phyloP scores from a whole-genome alignment of 2,329 filamentous ascomycete species.

The Fusarium lateritium region DNA sequence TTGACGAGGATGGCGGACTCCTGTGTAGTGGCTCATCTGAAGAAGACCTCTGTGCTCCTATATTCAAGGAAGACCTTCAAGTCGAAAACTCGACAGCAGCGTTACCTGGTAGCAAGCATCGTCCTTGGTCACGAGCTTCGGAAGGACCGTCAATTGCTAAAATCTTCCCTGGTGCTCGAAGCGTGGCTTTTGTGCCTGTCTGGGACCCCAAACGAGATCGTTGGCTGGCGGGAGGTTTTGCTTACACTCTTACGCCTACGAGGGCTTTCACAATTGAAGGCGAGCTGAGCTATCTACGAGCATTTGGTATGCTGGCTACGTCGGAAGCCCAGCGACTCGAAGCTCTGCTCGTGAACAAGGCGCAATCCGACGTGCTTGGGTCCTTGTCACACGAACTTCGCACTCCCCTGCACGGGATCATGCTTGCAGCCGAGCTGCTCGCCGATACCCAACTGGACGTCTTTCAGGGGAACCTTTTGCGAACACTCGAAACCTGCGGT shows the following conservation, averaged over 20 bases:
- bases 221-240: constrained; percentile 65
- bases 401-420: constrained; percentile 72
- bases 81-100: neutral
- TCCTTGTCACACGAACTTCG: constrained; percentile 74
- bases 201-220: constrained; percentile 63
- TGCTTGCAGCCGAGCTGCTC: constrained; percentile 68
- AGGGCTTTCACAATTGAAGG: constrained; percentile 61
- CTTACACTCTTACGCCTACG: constrained; percentile 62
- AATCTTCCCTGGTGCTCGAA: constrained; percentile 61
- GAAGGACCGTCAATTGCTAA: constrained; percentile 46
- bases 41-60: constrained; percentile 40
- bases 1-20: constrained; percentile 57
- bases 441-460: constrained; percentile 64
- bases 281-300: constrained; percentile 66
- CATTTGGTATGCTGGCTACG: constrained; percentile 70
- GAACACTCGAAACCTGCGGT: constrained; percentile 66
- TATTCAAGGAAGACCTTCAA: neutral
- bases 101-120: neutral
- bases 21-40: constrained; percentile 52
- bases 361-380: constrained; percentile 71
- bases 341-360: constrained; percentile 57
- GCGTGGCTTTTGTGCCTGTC: constrained; percentile 63
- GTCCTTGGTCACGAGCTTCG: constrained; percentile 14
- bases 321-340: constrained; percentile 67
- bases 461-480: constrained; percentile 63